Conservation (phyloP, 306 rosid species). For the Lathyrus tuberosus region DNA sequence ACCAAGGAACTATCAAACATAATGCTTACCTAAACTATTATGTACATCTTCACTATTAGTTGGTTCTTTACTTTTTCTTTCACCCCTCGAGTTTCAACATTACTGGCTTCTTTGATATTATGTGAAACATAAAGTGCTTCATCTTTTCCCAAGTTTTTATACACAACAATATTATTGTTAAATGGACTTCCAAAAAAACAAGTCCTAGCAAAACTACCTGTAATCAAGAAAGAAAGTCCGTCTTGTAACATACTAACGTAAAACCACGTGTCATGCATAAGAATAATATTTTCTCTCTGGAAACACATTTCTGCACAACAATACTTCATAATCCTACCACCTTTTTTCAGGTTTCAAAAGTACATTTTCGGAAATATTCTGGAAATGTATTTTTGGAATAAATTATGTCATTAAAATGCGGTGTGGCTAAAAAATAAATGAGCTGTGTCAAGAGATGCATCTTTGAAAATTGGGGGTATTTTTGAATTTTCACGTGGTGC, state of each 20-base stretch:
- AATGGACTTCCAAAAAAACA: conserved; percentile 33
- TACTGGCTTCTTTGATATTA: conserved; percentile 37
- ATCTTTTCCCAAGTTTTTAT: conserved; percentile 46
- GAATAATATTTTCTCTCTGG: not conserved
- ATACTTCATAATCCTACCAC: too few relatives aligned
- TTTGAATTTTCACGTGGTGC: too few relatives aligned
- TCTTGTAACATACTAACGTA: conserved; percentile 20
- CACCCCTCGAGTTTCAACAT: conserved; percentile 31
- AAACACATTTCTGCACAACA: too few relatives aligned
- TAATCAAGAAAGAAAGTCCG: conserved; percentile 36
- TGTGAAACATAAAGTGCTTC: conserved; percentile 37
- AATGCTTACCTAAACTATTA: conserved; percentile 58
- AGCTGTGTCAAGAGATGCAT: too few relatives aligned
- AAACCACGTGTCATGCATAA: not conserved
- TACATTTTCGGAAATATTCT: too few relatives aligned
- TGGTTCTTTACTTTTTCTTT: conserved; percentile 40
- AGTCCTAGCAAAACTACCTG: conserved; percentile 24
- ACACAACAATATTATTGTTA: conserved; percentile 39
- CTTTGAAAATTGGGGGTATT: too few relatives aligned
- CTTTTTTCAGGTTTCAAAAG: too few relatives aligned
- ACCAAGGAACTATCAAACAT: conserved; percentile 34
- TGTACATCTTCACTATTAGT: conserved; percentile 38
- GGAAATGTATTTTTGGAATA: too few relatives aligned
- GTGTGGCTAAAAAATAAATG: too few relatives aligned
- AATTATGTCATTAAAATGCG: too few relatives aligned